Percentiles rank a stretch among this genome's conserved stretches.
Conservation (phyloP, 2,329 filamentous ascomycete genomes). For the Huntiella moniliformis region DNA sequence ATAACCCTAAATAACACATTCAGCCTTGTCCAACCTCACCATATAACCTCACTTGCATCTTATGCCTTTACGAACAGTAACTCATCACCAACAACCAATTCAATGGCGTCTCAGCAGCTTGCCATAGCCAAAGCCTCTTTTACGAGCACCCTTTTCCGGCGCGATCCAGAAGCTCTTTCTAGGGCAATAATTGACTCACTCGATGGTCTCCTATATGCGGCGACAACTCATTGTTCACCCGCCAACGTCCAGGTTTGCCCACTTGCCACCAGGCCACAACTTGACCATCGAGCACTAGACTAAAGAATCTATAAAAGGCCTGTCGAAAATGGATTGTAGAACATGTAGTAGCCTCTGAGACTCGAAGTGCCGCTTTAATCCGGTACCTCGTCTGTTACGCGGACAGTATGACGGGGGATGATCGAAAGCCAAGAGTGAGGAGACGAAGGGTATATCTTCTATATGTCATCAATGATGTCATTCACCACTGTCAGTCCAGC, state of each 20-base stretch:
- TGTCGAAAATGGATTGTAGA: conserved; percentile 73
- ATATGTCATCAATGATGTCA: conserved; percentile 59
- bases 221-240: conserved; percentile 53
- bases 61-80: neutral
- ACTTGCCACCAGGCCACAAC: conserved; percentile 17
- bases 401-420: neutral
- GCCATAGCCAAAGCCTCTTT: conserved; percentile 68
- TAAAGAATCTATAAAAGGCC: conserved; percentile 32
- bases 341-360: conserved; percentile 48
- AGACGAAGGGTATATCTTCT: conserved; percentile 57
- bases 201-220: conserved; percentile 44
- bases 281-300: too few relatives aligned
- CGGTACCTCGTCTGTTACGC: conserved; percentile 54
- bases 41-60: neutral
- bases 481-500: conserved; percentile 38
- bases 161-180: conserved; percentile 50
- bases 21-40: neutral
- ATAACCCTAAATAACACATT: too few relatives aligned
- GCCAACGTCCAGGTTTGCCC: conserved; percentile 76
- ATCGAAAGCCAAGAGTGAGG: conserved; percentile 17
- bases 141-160: conserved; percentile 51
- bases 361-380: conserved; percentile 47
- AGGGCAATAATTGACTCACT: conserved; percentile 53
- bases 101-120: conserved; percentile 40
- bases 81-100: neutral